Base-by-base conservation (phyloP, 371 early-diverging fungal species). In the Fennellomyces sp. region DNA sequence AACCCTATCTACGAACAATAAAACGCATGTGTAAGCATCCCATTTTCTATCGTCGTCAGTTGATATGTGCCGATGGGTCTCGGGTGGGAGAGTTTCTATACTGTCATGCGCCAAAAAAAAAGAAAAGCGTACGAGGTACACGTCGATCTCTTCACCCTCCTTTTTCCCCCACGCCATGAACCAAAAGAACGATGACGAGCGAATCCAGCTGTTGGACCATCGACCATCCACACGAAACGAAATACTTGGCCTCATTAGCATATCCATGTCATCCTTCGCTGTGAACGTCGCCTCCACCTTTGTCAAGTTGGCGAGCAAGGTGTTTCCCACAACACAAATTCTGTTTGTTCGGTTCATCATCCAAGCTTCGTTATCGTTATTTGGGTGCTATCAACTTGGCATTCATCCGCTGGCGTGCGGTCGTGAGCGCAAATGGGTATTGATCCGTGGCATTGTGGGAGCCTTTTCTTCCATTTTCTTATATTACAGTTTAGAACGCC, bases 401-500 rank as follows among this genome's bases (percentile, higher is more conserved):
- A 62, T 85, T 26, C 71, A 73, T 39, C 90, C 90, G 0, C 65
- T 86, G 48, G 91, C 90, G 0, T 69, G 75, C 4, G 17, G 15
- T 76, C 70, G 68, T 0, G 64, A 80, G 13, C 82, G 86, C 4
- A 42, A 59, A 30, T 83, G 86, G 78, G 61, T 91, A 29, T 52
- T 86, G 29, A 53, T 84, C 42, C 77, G 94, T 21, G 91, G 91
- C 0, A 41, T 82, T 1, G 78, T 84, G 1, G 90, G 91, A 0
- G 68, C 90, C 11, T 60, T 85, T 29, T 90, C 88, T 1, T 66
- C 90, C 33, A 86, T 79, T 0, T 70, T 86, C 6, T 90, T 86
- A 63, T 93, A 89, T 65, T 89, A 80, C 53, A 81, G 86, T 17
- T 50, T 92, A 6, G 84, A 87, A 5, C 70, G 78, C 19, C 68